Percentiles rank a stretch among this genome's conserved stretches.
phyloP scores from a whole-genome alignment of 2,329 filamentous ascomycete species.

The Juglanconis sp. region DNA sequence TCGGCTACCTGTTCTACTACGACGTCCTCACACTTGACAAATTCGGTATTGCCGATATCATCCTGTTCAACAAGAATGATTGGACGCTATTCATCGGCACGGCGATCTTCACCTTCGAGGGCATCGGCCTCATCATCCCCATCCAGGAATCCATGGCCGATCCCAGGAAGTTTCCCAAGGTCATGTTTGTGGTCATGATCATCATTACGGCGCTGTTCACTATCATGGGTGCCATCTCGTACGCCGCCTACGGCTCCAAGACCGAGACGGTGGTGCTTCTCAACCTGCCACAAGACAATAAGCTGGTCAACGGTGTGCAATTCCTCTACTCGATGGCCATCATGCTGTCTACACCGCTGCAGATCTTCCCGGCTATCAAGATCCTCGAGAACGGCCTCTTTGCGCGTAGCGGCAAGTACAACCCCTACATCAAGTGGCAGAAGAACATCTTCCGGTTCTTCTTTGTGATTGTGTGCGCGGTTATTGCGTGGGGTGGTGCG shows the following conservation, averaged over 20 bases:
- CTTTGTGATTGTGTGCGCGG: conserved; percentile 79
- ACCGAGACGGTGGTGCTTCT: conserved; percentile 96
- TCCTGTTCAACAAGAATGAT: conserved; percentile 82
- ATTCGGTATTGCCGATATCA: conserved; percentile 79
- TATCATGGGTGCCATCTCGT: conserved; percentile 87
- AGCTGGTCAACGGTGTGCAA: conserved; percentile 91
- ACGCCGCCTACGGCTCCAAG: conserved; percentile 90
- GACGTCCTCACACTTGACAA: conserved; percentile 79
- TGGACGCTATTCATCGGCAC: conserved; percentile 99
- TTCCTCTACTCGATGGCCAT: conserved; percentile 99
- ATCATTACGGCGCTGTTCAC: conserved; percentile 90
- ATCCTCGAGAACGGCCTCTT: conserved; percentile 95
- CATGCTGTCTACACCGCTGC: conserved; percentile 86
- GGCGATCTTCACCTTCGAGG: conserved; percentile 98
- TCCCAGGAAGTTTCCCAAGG: conserved; percentile 83
- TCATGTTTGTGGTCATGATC: conserved; percentile 88
- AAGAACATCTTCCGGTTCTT: conserved; percentile 97
- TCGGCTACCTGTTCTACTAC: conserved; percentile 94
- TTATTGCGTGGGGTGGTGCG: conserved; percentile 88
- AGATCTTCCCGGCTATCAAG: conserved; percentile 96
- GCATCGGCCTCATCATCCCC: conserved; percentile 94
- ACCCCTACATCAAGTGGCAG: conserved; percentile 98
- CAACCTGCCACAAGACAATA: conserved; percentile 93
- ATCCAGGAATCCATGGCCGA: conserved; percentile 97
- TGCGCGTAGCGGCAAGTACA: conserved; percentile 92